These are phyloP conservation scores for Pythium brachiatum DNA, from an alignment of 352 stramenopile species.

Conservation along the genomic window DNA sequence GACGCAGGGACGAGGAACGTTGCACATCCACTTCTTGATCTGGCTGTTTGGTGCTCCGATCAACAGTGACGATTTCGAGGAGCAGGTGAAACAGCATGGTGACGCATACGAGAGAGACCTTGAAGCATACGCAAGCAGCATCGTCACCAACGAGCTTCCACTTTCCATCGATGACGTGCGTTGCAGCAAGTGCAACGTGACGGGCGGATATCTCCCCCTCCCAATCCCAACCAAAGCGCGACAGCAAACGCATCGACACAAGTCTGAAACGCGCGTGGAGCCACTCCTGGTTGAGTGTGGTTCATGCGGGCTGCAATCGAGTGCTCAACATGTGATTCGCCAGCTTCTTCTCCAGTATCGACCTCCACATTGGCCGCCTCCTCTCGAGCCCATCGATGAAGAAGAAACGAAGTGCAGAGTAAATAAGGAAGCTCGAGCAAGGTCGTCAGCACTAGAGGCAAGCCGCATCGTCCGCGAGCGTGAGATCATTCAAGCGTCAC, in stretches of 20 bases:
- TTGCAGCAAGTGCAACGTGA: not conserved
- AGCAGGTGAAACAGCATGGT: not conserved
- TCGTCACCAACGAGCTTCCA: conserved; percentile 7
- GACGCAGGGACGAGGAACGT: conserved; percentile 15
- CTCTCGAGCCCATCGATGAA: not conserved
- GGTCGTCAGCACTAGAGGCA: not conserved
- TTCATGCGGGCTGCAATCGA: not conserved
- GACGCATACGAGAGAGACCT: not conserved
- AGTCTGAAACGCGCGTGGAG: not conserved
- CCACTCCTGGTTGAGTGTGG: conserved; percentile 8
- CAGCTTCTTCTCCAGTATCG: conserved; percentile 3
- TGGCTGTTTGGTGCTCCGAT: conserved; percentile 9
- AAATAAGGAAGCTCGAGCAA: not conserved
- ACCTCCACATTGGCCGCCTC: conserved; percentile 12
- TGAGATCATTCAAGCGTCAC: not conserved
- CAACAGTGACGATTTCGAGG: conserved; percentile 13
- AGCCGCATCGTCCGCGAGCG: not conserved
- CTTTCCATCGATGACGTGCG: not conserved
- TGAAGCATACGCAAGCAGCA: conserved; percentile 8
- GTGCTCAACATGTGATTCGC: conserved; percentile 7
- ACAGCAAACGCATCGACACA: not conserved
- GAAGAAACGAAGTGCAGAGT: not conserved
- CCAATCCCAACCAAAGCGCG: not conserved
- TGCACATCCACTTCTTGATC: conserved; percentile 18
- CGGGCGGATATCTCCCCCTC: not conserved